phyloP scores from a whole-genome alignment of 2,329 filamentous ascomycete species.

The Macrophomina phaseolina region DNA sequence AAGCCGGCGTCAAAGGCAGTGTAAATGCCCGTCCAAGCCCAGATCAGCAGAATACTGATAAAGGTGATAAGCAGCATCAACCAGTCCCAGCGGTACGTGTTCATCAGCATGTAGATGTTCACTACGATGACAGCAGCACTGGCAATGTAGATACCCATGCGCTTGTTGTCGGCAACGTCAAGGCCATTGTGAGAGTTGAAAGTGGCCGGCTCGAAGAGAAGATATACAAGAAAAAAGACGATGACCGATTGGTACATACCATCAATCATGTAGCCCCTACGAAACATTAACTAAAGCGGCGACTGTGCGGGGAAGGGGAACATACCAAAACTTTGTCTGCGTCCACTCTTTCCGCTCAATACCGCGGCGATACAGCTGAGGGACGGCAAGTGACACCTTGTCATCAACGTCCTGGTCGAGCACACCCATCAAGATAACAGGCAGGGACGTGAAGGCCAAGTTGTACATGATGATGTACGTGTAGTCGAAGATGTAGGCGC shows the following conservation, averaged over 20 bases:
- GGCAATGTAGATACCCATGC: constrained; percentile 86
- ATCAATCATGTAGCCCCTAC: constrained; percentile 83
- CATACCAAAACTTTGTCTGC: constrained; percentile 92
- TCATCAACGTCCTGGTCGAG: constrained; percentile 97
- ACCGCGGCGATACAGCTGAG: constrained; percentile 91
- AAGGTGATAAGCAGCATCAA: constrained; percentile 81
- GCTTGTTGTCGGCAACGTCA: constrained; percentile 76
- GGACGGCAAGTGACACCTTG: constrained; percentile 89
- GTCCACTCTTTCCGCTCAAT: constrained; percentile 98
- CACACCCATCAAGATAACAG: constrained; percentile 94
- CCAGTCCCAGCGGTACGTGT: constrained; percentile 99
- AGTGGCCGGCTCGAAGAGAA: constrained; percentile 72
- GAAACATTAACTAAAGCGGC: constrained; percentile 30
- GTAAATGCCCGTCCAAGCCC: constrained; percentile 95
- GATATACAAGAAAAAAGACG: constrained; percentile 89
- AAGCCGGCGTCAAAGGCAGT: constrained; percentile 64
- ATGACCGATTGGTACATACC: constrained; percentile 94
- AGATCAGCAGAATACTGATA: constrained; percentile 86
- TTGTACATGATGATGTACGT: constrained; percentile 98
- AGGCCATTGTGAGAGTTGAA: constrained; percentile 76
- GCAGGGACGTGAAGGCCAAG: constrained; percentile 92
- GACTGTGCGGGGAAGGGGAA: constrained; percentile 30
- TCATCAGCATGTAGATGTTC: constrained; percentile 93
- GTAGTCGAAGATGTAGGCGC: constrained; percentile 96
- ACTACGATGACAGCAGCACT: constrained; percentile 85